Evolutionary conservation across 2,329 filamentous ascomycete species (phyloP).

Genomic region (Cladosporium sp.): DNA sequence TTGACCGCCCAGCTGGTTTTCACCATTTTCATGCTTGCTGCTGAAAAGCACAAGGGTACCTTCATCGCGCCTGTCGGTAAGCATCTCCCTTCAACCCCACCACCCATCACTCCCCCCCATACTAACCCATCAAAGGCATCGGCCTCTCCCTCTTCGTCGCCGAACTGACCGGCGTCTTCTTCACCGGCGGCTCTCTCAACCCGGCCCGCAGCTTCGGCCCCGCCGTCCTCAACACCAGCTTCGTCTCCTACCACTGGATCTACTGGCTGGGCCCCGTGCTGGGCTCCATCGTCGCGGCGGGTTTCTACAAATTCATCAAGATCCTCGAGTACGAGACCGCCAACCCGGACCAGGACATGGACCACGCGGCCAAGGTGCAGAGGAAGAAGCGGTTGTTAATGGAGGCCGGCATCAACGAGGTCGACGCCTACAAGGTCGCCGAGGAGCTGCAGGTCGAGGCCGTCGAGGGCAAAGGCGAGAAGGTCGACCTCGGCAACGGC

Average conservation of each 20-base stretch:
- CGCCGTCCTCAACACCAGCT: slow-evolving; percentile 23
- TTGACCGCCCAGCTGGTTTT: slow-evolving; percentile 37
- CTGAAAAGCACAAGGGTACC: slow-evolving; percentile 38
- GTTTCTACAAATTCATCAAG: slow-evolving; percentile 29
- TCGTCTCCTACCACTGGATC: slow-evolving; percentile 29
- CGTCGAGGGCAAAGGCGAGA: background rate
- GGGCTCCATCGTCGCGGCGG: slow-evolving; percentile 27
- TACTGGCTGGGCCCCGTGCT: slow-evolving; percentile 29
- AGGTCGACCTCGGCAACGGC: slow-evolving; percentile 2
- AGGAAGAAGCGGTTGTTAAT: slow-evolving; percentile 16
- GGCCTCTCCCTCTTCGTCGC: slow-evolving; percentile 43
- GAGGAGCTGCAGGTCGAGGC: slow-evolving; percentile 11
- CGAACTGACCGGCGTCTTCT: slow-evolving; percentile 36
- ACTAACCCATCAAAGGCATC: slow-evolving; percentile 23
- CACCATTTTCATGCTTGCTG: slow-evolving; percentile 37
- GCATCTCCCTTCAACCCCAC: background rate
- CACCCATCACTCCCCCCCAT: slow-evolving; percentile 36
- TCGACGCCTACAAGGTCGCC: slow-evolving; percentile 16
- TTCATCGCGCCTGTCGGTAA: slow-evolving; percentile 34
- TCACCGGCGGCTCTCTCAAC: slow-evolving; percentile 33
- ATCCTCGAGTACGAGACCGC: slow-evolving; percentile 30
- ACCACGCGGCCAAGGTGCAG: slow-evolving; percentile 11
- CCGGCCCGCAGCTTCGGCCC: slow-evolving; percentile 31
- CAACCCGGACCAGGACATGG: slow-evolving; percentile 26
- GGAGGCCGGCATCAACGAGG: slow-evolving; percentile 18